Base-by-base conservation (phyloP, 257 asterid species). In the Eucommia ulmoides region DNA sequence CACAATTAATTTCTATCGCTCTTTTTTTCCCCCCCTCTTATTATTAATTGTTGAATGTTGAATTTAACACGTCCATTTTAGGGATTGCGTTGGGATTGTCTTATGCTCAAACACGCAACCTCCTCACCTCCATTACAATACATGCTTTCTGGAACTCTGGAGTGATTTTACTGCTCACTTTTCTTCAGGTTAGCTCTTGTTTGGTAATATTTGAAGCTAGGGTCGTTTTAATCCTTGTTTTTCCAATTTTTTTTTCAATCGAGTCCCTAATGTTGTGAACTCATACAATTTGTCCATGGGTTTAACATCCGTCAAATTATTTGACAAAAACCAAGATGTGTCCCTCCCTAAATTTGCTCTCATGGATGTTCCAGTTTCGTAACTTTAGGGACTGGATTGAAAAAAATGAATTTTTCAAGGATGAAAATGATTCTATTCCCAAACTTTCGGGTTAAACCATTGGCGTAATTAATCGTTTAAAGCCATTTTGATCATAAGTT, bases 101-200 rank as follows among this genome's bases (percentile, higher is more conserved):
- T 8, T 91, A 91, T 61, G 82, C 98, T 56, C 96, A 85, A 59
- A 89, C 98, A 0, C 94, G 84, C 45, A 89, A 85, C 65, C 98
- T 89, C 64, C 65, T 85, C 42, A 75, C 98, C 2, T 94, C 98
- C 12, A 89, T 89, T 70, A 72, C 70, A 19, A 80, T 89, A 61
- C 98, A 85, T 21, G 82, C 96, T 45, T 59, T 81, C 11, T 89
- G 98, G 98, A 89, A 89, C 77, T 78, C 92, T 2, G 98, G 96
- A 44, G 94, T 89, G 26, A 80, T 89, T 61, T 58, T 89, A 76
- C 74, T 82, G 48, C 93, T 89, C 49, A 82, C 96, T 55, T 78
- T 89, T 67, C 94, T 89, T 59, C 83, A 80, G 96, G 98, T 89
- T 74, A 63, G 22, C 15, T 19, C 19, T 2, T 14, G n/a, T 18